These are phyloP conservation scores for Themeda triandra DNA, from an alignment of 176 grass and related monocot genomes.

Conservation along the genomic window DNA sequence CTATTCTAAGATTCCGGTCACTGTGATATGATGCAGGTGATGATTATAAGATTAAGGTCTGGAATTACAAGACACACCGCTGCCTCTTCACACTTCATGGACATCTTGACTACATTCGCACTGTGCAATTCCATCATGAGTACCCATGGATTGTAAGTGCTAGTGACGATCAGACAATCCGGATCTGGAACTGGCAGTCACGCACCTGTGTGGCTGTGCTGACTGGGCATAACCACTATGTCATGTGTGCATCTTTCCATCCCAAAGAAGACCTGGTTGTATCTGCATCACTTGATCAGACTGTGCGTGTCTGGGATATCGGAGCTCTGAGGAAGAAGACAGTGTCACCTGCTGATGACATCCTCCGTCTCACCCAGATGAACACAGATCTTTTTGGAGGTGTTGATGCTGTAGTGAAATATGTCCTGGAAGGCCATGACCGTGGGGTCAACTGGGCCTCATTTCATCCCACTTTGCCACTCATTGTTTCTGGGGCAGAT, in stretches of 20 bases:
- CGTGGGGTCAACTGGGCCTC: slow-evolving; percentile 88
- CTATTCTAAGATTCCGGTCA: slow-evolving; percentile 19
- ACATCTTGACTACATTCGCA: slow-evolving; percentile 96
- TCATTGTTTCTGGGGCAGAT: slow-evolving; percentile 83
- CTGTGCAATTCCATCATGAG: slow-evolving; percentile 93
- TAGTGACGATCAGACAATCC: slow-evolving; percentile 82
- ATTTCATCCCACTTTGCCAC: slow-evolving; percentile 68
- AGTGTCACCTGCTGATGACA: slow-evolving; percentile 57
- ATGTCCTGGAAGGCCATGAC: slow-evolving; percentile 88
- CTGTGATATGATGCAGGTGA: slow-evolving; percentile 60
- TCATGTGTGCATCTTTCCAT: slow-evolving; percentile 85
- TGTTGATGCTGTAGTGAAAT: slow-evolving; percentile 70
- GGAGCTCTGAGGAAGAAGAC: slow-evolving; percentile 72
- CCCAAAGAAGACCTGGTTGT: slow-evolving; percentile 77
- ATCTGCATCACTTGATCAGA: slow-evolving; percentile 82
- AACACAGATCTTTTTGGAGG: slow-evolving; percentile 79
- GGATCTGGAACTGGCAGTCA: slow-evolving; percentile 85
- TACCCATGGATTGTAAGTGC: slow-evolving; percentile 79
- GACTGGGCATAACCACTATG: slow-evolving; percentile 83
- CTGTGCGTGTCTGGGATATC: slow-evolving; percentile 82
- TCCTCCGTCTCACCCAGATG: slow-evolving; percentile 59
- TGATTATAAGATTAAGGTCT: slow-evolving; percentile 99
- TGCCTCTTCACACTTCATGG: slow-evolving; percentile 97
- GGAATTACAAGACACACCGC: slow-evolving; percentile 99
- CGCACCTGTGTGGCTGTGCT: slow-evolving; percentile 73